Percentiles rank a stretch among this genome's conserved stretches.
Evolutionary conservation across 176 grass and related monocot genomes (phyloP).

Genomic region (Triticum turgidum): DNA sequence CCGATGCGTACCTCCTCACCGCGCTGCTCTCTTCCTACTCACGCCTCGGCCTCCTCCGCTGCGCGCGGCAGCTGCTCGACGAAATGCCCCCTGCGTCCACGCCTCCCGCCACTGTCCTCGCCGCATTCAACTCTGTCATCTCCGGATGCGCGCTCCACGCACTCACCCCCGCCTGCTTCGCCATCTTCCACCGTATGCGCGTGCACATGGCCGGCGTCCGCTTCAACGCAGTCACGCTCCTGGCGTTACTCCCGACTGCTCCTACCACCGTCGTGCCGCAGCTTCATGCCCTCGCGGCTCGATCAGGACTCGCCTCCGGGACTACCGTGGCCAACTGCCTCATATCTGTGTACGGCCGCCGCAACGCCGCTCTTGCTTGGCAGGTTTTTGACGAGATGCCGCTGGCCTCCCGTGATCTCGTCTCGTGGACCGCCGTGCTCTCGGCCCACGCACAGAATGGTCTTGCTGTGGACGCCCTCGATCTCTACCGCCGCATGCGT

Average conservation of each 20-base stretch:
- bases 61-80: constrained; percentile 52
- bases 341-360: constrained; percentile 44
- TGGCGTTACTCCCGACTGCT: constrained; percentile 44
- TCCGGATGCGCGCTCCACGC: constrained; percentile 50
- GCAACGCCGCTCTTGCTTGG: constrained; percentile 30
- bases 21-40: constrained; percentile 49
- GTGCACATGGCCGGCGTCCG: constrained; percentile 29
- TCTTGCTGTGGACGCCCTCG: constrained; percentile 42
- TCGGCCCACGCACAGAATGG: constrained; percentile 61
- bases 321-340: constrained; percentile 56
- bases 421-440: constrained; percentile 67
- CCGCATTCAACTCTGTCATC: constrained; percentile 70
- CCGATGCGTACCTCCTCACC: constrained; percentile 56
- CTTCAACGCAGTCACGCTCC: constrained; percentile 60
- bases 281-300: constrained; percentile 44
- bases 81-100: constrained; percentile 45
- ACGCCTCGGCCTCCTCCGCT: constrained; percentile 44
- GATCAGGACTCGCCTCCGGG: neutral
- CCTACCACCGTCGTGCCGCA: constrained; percentile 34
- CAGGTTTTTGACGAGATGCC: constrained; percentile 49
- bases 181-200: constrained; percentile 56
- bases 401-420: constrained; percentile 37
- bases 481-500: constrained; percentile 51
- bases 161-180: constrained; percentile 29
- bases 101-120: constrained; percentile 26